Conservation (phyloP, 148 eudicot species). For the Amaranthus hypochondriacus region DNA sequence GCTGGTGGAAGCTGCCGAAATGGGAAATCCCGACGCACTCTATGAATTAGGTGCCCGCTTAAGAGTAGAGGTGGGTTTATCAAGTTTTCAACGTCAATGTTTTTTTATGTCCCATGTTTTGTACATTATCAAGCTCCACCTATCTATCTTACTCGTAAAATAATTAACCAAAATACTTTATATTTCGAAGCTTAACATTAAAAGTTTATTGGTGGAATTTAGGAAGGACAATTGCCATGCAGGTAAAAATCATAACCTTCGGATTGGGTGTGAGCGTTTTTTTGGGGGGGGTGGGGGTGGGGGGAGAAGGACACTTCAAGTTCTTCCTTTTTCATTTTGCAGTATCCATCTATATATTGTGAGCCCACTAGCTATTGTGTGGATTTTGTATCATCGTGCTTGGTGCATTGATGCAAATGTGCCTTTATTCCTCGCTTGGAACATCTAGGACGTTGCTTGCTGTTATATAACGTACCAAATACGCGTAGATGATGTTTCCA, state of each 20-base stretch:
- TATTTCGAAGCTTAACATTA: background rate
- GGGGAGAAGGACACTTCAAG: background rate
- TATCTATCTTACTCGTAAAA: background rate
- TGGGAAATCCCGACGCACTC: slow-evolving; percentile 86
- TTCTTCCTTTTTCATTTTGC: background rate
- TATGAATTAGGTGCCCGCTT: slow-evolving; percentile 71
- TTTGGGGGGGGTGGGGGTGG: background rate
- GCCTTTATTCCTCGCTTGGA: background rate
- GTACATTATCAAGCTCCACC: background rate
- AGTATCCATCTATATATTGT: background rate
- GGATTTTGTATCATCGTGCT: background rate
- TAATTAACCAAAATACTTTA: background rate
- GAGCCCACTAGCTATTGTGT: background rate
- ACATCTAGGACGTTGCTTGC: background rate
- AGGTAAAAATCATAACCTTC: background rate
- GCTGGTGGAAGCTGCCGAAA: slow-evolving; percentile 95
- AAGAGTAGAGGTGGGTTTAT: slow-evolving; percentile 64
- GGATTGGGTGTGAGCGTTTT: background rate
- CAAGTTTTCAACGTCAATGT: background rate
- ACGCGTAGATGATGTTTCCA: no score
- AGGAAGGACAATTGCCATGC: background rate
- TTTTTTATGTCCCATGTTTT: background rate
- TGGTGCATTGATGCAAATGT: background rate
- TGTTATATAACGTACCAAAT: no score
- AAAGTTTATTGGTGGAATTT: background rate